Evolutionary conservation across 768 basidiomycete genomes (phyloP).

Genomic region (Chalciporus pseudorubinellus): DNA sequence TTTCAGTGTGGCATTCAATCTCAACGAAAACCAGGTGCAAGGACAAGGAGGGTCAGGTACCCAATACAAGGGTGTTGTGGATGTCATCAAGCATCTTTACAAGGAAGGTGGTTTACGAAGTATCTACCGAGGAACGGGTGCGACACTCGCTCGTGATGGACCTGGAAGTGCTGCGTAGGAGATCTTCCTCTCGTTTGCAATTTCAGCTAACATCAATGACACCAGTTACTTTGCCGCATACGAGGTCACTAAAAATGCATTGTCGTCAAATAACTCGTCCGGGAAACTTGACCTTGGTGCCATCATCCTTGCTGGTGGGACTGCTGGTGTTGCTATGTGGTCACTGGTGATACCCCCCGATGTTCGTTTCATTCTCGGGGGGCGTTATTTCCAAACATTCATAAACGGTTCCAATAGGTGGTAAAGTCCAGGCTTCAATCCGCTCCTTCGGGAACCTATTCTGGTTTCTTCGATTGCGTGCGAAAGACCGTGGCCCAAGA

Average conservation of each 20-base stretch:
- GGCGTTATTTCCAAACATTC: constrained; percentile 1
- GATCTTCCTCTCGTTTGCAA: background rate
- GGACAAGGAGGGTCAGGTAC: constrained; percentile 74
- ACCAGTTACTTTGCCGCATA: constrained; percentile 94
- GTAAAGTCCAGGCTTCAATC: constrained; percentile 95
- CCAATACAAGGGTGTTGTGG: constrained; percentile 86
- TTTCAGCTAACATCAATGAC: constrained; percentile 4
- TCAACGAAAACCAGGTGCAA: constrained; percentile 60
- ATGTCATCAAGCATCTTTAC: constrained; percentile 89
- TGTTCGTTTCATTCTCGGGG: constrained; percentile 45
- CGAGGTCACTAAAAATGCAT: constrained; percentile 84
- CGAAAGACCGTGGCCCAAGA: constrained; percentile 89
- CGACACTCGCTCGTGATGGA: constrained; percentile 93
- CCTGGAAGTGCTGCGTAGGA: constrained; percentile 95
- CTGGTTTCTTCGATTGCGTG: constrained; percentile 88
- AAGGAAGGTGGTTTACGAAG: constrained; percentile 89
- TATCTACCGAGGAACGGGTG: constrained; percentile 88
- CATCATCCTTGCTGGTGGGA: constrained; percentile 89
- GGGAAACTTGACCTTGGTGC: constrained; percentile 82
- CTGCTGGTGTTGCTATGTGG: constrained; percentile 99
- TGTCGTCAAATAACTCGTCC: constrained; percentile 81
- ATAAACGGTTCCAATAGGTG: constrained; percentile 57
- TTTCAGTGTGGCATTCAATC: background rate
- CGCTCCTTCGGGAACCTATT: constrained; percentile 96
- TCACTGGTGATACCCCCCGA: constrained; percentile 95